phyloP scores from a whole-genome alignment of 2,329 filamentous ascomycete genomes.

The Periconia sp. region DNA sequence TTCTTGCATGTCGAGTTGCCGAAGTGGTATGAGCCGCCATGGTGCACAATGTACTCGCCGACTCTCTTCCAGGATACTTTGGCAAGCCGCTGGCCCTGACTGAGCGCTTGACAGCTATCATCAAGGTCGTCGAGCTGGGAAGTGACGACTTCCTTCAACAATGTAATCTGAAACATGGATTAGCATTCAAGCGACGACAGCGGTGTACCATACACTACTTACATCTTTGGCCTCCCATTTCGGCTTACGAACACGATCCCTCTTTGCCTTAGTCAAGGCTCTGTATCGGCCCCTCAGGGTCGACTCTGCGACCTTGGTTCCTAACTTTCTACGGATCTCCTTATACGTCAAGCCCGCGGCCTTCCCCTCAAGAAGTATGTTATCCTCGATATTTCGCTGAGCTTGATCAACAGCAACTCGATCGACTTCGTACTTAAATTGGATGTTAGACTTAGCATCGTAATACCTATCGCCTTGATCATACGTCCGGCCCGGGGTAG shows the following conservation, averaged over 20 bases:
- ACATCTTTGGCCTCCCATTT: constrained; percentile 70
- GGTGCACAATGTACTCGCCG: constrained; percentile 57
- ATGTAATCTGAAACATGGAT: constrained; percentile 23
- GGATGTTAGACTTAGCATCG: background rate
- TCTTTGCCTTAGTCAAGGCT: constrained; percentile 67
- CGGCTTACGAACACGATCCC: constrained; percentile 69
- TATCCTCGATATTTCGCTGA: constrained; percentile 31
- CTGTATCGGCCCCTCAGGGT: constrained; percentile 74
- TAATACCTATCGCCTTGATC: background rate
- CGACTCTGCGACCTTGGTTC: constrained; percentile 70
- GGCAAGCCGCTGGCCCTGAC: constrained; percentile 22
- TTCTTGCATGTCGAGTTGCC: constrained; percentile 68
- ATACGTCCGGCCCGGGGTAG: too few relatives aligned
- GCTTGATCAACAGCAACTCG: constrained; percentile 6
- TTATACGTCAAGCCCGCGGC: constrained; percentile 66
- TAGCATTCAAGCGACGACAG: constrained; percentile 6
- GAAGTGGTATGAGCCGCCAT: constrained; percentile 65
- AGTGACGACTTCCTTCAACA: constrained; percentile 30
- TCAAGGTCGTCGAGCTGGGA: constrained; percentile 28
- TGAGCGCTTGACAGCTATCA: constrained; percentile 9
- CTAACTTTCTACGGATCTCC: constrained; percentile 63
- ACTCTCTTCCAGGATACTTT: constrained; percentile 67
- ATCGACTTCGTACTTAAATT: constrained; percentile 4
- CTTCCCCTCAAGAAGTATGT: constrained; percentile 60
- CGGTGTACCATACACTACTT: constrained; percentile 45